Conservation (phyloP, 129 eudicot species). For the Saposhnikovia divaricata region DNA sequence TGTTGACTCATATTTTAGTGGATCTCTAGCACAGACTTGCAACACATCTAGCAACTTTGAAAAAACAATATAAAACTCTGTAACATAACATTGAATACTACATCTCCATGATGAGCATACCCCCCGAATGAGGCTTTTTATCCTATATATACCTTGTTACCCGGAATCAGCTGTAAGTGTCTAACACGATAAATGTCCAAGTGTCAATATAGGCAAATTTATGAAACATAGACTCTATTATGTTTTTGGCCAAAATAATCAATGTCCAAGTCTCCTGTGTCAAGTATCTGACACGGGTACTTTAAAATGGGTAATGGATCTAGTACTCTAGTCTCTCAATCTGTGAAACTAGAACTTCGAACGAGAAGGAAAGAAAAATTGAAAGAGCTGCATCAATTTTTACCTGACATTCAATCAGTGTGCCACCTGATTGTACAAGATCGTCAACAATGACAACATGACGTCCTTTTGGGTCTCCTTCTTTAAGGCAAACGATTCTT, state of each 20-base stretch:
- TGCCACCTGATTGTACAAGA: slow-evolving; percentile 99
- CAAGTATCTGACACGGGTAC: neutral
- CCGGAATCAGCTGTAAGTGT: neutral
- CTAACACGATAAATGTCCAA: neutral
- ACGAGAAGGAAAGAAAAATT: neutral
- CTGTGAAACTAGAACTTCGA: neutral
- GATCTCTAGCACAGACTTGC: too few species aligned
- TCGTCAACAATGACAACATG: slow-evolving; percentile 99
- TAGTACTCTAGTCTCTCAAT: neutral
- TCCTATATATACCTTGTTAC: neutral
- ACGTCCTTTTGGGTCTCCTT: slow-evolving; percentile 95
- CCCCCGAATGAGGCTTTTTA: neutral
- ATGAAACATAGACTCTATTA: neutral
- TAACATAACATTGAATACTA: neutral
- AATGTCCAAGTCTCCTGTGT: neutral
- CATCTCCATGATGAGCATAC: neutral
- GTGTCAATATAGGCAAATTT: too few species aligned
- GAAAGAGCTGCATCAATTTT: slow-evolving; percentile 5
- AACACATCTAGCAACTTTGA: neutral
- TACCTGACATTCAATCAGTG: slow-evolving; percentile 94
- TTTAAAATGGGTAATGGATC: neutral
- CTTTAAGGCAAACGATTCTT: slow-evolving; percentile 84
- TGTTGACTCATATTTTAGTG: too few species aligned
- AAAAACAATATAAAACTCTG: neutral
- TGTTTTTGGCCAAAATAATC: neutral